Percentiles rank a stretch among this genome's conserved stretches.
These are phyloP conservation scores for Aspergillus quadrilineatus DNA, from an alignment of 2,329 filamentous ascomycete species.

Conservation along the genomic window DNA sequence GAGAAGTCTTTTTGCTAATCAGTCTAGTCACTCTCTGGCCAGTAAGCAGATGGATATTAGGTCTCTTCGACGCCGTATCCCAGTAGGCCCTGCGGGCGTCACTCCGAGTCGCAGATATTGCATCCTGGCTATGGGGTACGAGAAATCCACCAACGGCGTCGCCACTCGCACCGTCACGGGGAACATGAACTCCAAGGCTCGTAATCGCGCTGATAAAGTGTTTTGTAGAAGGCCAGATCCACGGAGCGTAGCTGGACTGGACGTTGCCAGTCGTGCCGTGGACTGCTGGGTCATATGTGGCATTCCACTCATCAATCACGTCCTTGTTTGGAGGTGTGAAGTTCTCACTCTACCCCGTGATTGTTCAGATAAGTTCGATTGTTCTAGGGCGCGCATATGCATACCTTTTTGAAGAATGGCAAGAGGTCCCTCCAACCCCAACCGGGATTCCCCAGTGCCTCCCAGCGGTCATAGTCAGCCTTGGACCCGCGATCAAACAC, in stretches of 20 bases:
- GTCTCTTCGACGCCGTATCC: slow-evolving; percentile 1
- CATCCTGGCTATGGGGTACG: slow-evolving; percentile 8
- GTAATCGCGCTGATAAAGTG: slow-evolving; percentile 8
- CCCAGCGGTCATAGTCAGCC: slow-evolving; percentile 8
- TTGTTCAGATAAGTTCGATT: neutral
- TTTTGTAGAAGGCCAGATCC: slow-evolving; percentile 6
- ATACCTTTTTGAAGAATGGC: slow-evolving; percentile 10
- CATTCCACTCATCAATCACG: neutral
- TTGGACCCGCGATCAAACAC: neutral
- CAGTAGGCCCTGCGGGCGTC: slow-evolving; percentile 6
- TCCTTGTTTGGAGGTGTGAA: slow-evolving; percentile 2
- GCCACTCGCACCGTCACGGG: slow-evolving; percentile 6
- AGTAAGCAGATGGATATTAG: neutral
- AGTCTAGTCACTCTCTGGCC: neutral
- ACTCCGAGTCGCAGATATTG: neutral
- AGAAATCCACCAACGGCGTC: slow-evolving; percentile 7
- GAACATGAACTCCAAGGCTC: neutral
- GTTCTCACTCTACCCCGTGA: slow-evolving; percentile 6
- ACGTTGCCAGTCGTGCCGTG: slow-evolving; percentile 2
- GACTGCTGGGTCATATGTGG: slow-evolving; percentile 1
- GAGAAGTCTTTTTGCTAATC: neutral
- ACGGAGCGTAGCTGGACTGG: slow-evolving; percentile 9
- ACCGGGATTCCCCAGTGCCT: slow-evolving; percentile 1
- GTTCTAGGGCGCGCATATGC: neutral
- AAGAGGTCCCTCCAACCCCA: slow-evolving; percentile 4